Evolutionary conservation across 1,139 yeast genomes (phyloP).

Genomic region (Magnusiomyces tetraspermus): DNA sequence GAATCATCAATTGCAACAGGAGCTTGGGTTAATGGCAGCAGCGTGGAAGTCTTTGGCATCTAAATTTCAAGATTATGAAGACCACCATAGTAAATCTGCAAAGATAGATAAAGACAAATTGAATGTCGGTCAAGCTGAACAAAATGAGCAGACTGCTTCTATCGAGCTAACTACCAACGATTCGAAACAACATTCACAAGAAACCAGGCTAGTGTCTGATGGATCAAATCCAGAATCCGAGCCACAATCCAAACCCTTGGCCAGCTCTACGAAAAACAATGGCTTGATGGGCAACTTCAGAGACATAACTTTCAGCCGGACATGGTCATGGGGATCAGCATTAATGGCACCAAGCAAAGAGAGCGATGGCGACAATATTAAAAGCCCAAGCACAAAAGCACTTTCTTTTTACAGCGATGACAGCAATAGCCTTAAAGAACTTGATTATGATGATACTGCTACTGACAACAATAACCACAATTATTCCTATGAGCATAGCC

Average conservation of each 20-base stretch:
- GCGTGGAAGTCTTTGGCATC: slow-evolving; percentile 26
- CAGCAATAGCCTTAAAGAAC: too few relatives aligned
- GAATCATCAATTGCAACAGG: slow-evolving; percentile 13
- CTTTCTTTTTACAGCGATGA: neutral
- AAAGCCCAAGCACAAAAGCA: neutral
- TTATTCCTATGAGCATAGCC: neutral
- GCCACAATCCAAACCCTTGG: too few relatives aligned
- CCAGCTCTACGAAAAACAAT: too few relatives aligned
- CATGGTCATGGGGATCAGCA: neutral
- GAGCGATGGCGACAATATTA: neutral
- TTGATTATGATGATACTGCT: neutral
- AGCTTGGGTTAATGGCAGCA: slow-evolving; percentile 18
- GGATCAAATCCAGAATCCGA: too few relatives aligned
- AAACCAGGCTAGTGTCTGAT: too few relatives aligned
- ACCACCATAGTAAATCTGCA: too few relatives aligned
- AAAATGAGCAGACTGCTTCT: too few relatives aligned
- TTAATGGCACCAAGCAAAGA: neutral
- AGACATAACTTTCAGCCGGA: neutral
- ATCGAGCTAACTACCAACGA: too few relatives aligned
- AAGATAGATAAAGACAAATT: too few relatives aligned
- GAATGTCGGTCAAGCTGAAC: too few relatives aligned
- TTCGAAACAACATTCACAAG: too few relatives aligned
- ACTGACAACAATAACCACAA: neutral
- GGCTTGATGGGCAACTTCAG: neutral
- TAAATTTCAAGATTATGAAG: neutral